A percentile compares a stretch with the other conserved stretches of the same genome.
These are phyloP conservation scores for Ophiostoma australiae DNA, from an alignment of 2,329 filamentous ascomycete species.

Conservation along the genomic window DNA sequence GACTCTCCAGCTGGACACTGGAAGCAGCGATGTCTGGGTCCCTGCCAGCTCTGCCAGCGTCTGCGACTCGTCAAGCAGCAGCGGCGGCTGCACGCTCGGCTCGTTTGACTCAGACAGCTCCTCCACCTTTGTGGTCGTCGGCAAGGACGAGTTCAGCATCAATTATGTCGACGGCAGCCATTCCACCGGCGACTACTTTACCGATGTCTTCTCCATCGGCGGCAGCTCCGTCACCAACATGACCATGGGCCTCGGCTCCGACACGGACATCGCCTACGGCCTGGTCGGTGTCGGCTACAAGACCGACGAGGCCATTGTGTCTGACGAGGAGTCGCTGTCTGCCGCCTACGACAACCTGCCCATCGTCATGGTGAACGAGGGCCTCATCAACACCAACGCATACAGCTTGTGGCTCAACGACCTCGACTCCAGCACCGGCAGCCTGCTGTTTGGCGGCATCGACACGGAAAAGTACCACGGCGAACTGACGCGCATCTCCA, in stretches of 20 bases:
- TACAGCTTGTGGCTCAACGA: conserved; percentile 68
- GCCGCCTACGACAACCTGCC: conserved; percentile 56
- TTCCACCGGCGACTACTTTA: conserved; percentile 54
- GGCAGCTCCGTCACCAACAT: conserved; percentile 48
- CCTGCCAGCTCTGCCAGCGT: conserved; percentile 38
- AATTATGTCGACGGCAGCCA: conserved; percentile 57
- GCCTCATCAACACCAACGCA: conserved; percentile 59
- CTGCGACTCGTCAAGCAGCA: conserved; percentile 34
- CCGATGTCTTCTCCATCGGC: conserved; percentile 53
- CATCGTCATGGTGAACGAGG: conserved; percentile 57
- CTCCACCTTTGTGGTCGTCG: conserved; percentile 43
- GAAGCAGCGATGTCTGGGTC: conserved; percentile 62
- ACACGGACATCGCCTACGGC: conserved; percentile 53
- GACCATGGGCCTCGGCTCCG: conserved; percentile 53
- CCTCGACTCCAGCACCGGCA: conserved; percentile 58
- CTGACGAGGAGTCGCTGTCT: conserved; percentile 29
- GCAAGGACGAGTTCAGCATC: conserved; percentile 49
- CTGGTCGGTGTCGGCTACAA: conserved; percentile 58
- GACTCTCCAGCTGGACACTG: conserved; percentile 58
- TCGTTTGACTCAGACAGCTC: conserved; percentile 42
- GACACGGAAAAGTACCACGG: conserved; percentile 70
- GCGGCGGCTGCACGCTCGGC: conserved; percentile 30
- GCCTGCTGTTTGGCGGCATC: conserved; percentile 74
- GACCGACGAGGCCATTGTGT: conserved; percentile 48
- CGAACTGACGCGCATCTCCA: conserved; percentile 54